phyloP scores from a whole-genome alignment of 2,329 filamentous ascomycete genomes.

The Massarina eburnea region DNA sequence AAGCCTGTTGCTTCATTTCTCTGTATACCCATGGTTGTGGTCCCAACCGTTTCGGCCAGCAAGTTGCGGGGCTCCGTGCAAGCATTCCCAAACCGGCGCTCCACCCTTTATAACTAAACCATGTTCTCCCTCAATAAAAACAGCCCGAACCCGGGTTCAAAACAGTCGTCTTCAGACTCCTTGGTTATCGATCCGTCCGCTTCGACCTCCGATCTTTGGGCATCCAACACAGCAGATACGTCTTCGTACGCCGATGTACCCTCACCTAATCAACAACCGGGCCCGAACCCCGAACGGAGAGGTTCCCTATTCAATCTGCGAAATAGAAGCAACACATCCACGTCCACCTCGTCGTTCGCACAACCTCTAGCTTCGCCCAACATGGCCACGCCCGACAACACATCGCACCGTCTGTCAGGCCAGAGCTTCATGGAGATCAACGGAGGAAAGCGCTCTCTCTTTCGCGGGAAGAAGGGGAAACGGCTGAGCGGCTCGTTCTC shows the following conservation, averaged over 20 bases:
- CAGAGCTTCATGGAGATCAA: conserved; percentile 26
- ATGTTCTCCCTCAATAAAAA: conserved; percentile 44
- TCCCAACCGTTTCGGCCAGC: conserved; percentile 21
- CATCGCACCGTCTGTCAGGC: conserved; percentile 26
- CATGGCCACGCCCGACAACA: conserved; percentile 24
- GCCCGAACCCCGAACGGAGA: conserved; percentile 26
- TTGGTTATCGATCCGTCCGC: conserved; percentile 22
- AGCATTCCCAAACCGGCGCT: conserved; percentile 22
- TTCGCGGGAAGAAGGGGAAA: conserved; percentile 39
- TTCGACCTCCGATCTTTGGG: conserved; percentile 24
- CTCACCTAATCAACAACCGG: conserved; percentile 33
- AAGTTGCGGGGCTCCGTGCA: conserved; percentile 30
- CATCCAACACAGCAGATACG: conserved; percentile 26
- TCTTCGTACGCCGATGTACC: conserved; percentile 29
- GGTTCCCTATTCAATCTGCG: conserved; percentile 42
- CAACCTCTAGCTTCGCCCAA: conserved; percentile 24
- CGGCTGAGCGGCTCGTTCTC: conserved; percentile 37
- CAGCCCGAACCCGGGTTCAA: conserved; percentile 30
- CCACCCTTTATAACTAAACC: conserved; percentile 21
- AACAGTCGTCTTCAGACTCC: conserved; percentile 38
- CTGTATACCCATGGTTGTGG: conserved; percentile 30
- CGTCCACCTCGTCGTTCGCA: conserved; percentile 33
- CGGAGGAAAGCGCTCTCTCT: conserved; percentile 31
- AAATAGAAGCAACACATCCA: conserved; percentile 41
- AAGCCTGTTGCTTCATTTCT: conserved; percentile 15